phyloP scores from a whole-genome alignment of 371 early-diverging fungal species.

The Mucor saturninus region DNA sequence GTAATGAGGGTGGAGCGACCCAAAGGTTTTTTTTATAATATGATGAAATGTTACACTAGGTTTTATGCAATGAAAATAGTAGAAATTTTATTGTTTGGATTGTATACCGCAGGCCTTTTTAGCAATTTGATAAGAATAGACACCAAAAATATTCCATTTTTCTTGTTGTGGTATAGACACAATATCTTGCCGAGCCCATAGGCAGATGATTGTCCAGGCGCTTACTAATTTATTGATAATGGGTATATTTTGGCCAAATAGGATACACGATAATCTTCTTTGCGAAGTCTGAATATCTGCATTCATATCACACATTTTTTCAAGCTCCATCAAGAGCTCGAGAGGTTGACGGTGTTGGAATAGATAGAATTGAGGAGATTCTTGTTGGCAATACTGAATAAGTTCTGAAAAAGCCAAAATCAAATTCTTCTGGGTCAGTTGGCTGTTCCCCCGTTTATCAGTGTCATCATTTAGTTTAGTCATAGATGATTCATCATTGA shows the following conservation, averaged over 20 bases:
- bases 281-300: background rate
- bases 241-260: slow-evolving; percentile 13
- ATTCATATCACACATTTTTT: slow-evolving; percentile 6
- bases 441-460: background rate
- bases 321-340: slow-evolving; percentile 9
- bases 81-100: too few relatives aligned
- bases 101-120: slow-evolving; percentile 4
- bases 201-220: slow-evolving; percentile 12
- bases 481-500: background rate
- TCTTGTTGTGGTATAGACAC: background rate
- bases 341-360: slow-evolving; percentile 10
- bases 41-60: too few relatives aligned
- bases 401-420: slow-evolving; percentile 6
- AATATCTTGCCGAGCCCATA: slow-evolving; percentile 12
- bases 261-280: background rate
- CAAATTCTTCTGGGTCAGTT: slow-evolving; percentile 10
- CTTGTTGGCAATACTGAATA: background rate
- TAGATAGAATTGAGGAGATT: background rate
- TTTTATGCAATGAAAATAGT: too few relatives aligned
- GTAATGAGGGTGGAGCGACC: too few relatives aligned
- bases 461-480: background rate
- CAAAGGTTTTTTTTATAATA: too few relatives aligned
- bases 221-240: slow-evolving; percentile 3
- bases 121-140: background rate
- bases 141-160: slow-evolving; percentile 14